Evolutionary conservation across 495 filamentous ascomycete species (phyloP), one percentile per base, ranked within the genome.

Genomic region (Penicillium cosmopolitanum): DNA sequence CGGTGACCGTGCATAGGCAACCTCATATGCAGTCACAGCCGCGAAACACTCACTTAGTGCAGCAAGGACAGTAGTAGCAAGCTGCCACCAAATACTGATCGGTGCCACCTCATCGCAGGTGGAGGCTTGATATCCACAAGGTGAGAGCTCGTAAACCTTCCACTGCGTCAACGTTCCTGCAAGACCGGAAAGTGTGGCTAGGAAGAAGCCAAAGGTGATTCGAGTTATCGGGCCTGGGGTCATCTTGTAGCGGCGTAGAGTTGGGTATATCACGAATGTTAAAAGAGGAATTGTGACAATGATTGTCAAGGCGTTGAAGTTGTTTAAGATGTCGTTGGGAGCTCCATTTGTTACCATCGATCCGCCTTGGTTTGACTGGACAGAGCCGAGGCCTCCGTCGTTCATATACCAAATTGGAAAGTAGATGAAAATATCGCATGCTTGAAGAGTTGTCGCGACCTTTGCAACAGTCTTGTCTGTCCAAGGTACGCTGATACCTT

Each of bases 1-100:
- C 0, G 89, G 88, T 0, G 89, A 85, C 23, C 88, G 85, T 7
- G 87, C 85, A 75, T 88, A 92, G 3, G 88, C 89, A 62, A 90
- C 83, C 67, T 89, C 89, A 63, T 89, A 85, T 0, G 85, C 87
- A 0, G 88, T 90, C 3, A 91, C 86, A 36, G 85, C 87, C 59
- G 83, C 78, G 60, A 91, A 89, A 58, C 87, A 80, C 63, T 91
- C 89, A 10, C 85, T 85, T 28, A 91, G 73, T 50, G 85, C 89
- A 15, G 80, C 75, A 65, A 87, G 65, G 72, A 81, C 64, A 55
- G 75, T 68, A 73, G 83, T 66, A 54, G 71, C 47, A 64, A 82
- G 28, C 77, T 85, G 79, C 64, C 81, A 76, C 65, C 82, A 81
- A 64, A 89, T 83, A 47, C 77, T 75, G 58, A 87, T 72, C 50